These are phyloP conservation scores for Yamadazyma sp. DNA, from an alignment of 805 yeast genomes.

Conservation along the genomic window DNA sequence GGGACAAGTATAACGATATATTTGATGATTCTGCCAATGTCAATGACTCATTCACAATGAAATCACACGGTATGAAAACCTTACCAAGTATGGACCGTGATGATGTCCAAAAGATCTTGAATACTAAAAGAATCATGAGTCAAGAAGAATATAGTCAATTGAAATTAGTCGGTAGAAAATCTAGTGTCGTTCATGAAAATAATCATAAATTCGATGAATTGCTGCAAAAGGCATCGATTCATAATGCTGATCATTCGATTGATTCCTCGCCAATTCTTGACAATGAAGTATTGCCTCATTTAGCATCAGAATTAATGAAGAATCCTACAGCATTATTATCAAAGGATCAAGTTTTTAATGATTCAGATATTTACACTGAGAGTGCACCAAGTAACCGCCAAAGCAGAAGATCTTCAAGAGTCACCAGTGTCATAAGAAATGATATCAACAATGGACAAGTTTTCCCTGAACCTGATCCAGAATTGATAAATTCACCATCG, in stretches of 20 bases:
- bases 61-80: conserved; percentile 45
- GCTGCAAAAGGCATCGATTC: conserved; percentile 33
- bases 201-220: conserved; percentile 23
- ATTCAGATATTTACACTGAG: conserved; percentile 16
- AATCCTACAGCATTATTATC: conserved; percentile 28
- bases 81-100: conserved; percentile 48
- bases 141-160: conserved; percentile 39
- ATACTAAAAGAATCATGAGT: conserved; percentile 34
- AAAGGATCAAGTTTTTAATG: conserved; percentile 28
- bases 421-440: conserved; percentile 12
- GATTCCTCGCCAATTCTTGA: conserved; percentile 10
- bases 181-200: conserved; percentile 25
- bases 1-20: conserved; percentile 35
- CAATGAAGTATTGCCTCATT: conserved; percentile 26
- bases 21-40: conserved; percentile 12
- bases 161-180: conserved; percentile 28
- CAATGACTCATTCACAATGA: conserved; percentile 34
- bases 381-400: background rate
- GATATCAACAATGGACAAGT: conserved; percentile 6
- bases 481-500: conserved; percentile 19
- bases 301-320: conserved; percentile 34
- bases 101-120: conserved; percentile 40
- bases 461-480: conserved; percentile 36
- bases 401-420: conserved; percentile 3
- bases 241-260: conserved; percentile 20